phyloP scores from a whole-genome alignment of 164 flowering plant genomes.

The Malania oleifera region DNA sequence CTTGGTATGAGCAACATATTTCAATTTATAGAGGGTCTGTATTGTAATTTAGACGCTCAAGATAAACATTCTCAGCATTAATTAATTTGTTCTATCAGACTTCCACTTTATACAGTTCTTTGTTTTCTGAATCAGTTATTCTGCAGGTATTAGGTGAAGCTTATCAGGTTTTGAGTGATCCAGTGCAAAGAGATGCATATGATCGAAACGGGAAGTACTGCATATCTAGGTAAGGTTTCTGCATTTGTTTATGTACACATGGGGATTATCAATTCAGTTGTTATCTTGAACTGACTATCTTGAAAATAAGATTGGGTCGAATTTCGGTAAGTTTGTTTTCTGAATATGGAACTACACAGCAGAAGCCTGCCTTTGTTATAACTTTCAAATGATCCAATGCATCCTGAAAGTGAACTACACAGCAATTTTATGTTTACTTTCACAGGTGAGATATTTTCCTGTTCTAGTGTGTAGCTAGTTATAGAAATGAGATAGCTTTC shows the following conservation, averaged over 20 bases:
- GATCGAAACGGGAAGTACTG: constrained; percentile 69
- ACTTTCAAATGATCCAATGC: no score
- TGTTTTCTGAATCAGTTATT: neutral
- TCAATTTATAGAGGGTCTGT: neutral
- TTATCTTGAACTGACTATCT: no score
- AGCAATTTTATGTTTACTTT: no score
- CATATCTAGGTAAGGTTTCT: constrained; percentile 52
- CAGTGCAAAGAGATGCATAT: constrained; percentile 72
- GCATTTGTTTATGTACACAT: neutral
- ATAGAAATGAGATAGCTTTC: no score
- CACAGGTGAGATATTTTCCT: no score
- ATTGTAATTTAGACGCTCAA: neutral
- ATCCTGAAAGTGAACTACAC: no score
- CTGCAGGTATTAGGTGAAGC: constrained; percentile 85
- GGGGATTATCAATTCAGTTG: no score
- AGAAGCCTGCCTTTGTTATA: no score
- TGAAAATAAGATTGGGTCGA: no score
- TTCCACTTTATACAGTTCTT: neutral
- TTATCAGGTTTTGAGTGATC: constrained; percentile 90
- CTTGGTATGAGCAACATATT: neutral
- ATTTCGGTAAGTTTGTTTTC: no score
- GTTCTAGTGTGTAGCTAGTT: no score
- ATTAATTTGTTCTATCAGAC: neutral
- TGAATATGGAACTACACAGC: no score
- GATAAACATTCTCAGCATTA: neutral